phyloP scores from a whole-genome alignment of 1,284 basidiomycete species.

The Marasmius tenuissimus region DNA sequence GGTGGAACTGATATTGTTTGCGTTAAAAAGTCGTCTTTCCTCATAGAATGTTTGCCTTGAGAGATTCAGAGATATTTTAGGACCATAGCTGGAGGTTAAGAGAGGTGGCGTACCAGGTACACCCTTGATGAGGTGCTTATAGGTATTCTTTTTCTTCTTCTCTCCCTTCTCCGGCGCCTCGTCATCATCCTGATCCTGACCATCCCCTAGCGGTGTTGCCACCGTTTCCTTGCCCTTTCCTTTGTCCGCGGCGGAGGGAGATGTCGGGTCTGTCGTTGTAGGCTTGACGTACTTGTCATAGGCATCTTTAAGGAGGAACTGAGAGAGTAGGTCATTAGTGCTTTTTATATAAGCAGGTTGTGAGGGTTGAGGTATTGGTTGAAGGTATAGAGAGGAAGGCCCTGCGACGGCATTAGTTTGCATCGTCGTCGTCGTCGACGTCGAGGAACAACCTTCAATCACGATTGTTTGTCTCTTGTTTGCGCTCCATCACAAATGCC shows the following conservation, averaged over 20 bases:
- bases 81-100: conserved; percentile 4
- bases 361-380: conserved; percentile 20
- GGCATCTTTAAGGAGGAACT: conserved; percentile 63
- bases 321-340: conserved; percentile 72
- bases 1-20: conserved; percentile 66
- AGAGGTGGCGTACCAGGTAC: conserved; percentile 58
- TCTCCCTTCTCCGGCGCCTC: conserved; percentile 60
- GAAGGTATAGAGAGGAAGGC: conserved; percentile 26
- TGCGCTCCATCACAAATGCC: not conserved
- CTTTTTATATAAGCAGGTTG: conserved; percentile 47
- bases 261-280: conserved; percentile 18
- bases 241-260: conserved; percentile 41
- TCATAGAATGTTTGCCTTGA: conserved; percentile 76
- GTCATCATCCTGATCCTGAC: conserved; percentile 53
- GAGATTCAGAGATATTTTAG: conserved; percentile 11
- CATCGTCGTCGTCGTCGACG: conserved; percentile 3
- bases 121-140: conserved; percentile 75
- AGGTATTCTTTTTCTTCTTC: conserved; percentile 78
- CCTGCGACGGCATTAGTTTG: conserved; percentile 39
- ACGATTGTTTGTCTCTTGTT: conserved; percentile 4
- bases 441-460: not conserved
- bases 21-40: conserved; percentile 74
- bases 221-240: conserved; percentile 65
- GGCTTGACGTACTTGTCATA: conserved; percentile 76
- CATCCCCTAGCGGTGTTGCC: conserved; percentile 40